Percentiles rank a stretch among this genome's conserved stretches.
Conservation (phyloP, 345 rosid genomes). For the Eucalyptus marginata region DNA sequence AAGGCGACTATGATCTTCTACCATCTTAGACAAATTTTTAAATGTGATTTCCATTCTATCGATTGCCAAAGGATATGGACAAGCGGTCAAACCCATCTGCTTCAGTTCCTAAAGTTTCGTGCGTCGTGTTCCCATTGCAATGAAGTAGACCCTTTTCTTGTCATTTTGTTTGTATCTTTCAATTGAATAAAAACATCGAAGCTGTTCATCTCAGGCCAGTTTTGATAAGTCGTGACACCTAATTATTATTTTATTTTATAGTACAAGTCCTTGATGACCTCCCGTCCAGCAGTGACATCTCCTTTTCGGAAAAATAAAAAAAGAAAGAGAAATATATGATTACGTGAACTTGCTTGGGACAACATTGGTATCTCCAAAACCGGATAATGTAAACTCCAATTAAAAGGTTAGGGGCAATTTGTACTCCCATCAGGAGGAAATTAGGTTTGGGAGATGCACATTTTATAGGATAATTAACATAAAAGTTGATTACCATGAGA, state of each 20-base stretch:
- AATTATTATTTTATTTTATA: neutral
- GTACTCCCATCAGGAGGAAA: neutral
- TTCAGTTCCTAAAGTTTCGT: neutral
- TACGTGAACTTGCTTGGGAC: neutral
- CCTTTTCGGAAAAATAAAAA: neutral
- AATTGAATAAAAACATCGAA: neutral
- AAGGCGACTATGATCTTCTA: neutral
- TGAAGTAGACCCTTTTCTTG: neutral
- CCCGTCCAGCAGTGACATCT: neutral
- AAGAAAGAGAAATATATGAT: neutral
- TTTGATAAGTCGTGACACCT: neutral
- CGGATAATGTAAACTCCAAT: neutral
- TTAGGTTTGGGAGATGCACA: neutral
- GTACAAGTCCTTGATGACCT: neutral
- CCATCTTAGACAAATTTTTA: neutral
- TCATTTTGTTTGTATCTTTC: neutral
- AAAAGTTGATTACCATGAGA: neutral
- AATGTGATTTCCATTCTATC: neutral
- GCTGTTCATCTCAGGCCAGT: neutral
- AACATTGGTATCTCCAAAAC: neutral
- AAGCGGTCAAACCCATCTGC: neutral
- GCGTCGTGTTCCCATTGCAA: neutral
- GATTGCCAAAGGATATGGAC: neutral
- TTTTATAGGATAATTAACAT: neutral
- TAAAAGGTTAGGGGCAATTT: neutral